Percentiles rank a stretch among this genome's conserved stretches.
phyloP scores from a whole-genome alignment of 2,329 filamentous ascomycete genomes.

The Daldinia eschscholtzii region DNA sequence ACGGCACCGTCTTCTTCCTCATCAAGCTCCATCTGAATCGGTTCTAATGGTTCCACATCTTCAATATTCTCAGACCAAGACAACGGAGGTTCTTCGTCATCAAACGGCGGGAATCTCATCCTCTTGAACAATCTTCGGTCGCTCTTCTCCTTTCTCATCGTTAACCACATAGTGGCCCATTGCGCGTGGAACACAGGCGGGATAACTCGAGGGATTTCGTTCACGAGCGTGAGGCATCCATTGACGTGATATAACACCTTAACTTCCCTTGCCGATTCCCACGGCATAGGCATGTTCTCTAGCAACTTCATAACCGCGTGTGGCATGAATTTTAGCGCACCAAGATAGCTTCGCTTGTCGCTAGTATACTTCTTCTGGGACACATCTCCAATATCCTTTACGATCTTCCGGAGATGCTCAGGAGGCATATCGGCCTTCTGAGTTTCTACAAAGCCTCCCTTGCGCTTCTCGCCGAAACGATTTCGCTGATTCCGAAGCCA shows the following conservation, averaged over 20 bases:
- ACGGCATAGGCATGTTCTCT: slow-evolving; percentile 99
- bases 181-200: slow-evolving; percentile 98
- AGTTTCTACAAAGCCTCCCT: slow-evolving; percentile 95
- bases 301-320: slow-evolving; percentile 96
- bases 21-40: slow-evolving; percentile 98
- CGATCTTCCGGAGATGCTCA: slow-evolving; percentile 97
- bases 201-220: slow-evolving; percentile 95
- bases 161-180: slow-evolving; percentile 99
- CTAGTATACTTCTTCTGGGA: slow-evolving; percentile 99
- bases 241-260: slow-evolving; percentile 99
- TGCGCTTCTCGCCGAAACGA: slow-evolving; percentile 96
- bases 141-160: slow-evolving; percentile 97
- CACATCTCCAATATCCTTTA: slow-evolving; percentile 98
- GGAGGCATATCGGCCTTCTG: slow-evolving; percentile 99
- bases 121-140: slow-evolving; percentile 96
- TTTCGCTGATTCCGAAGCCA: slow-evolving; percentile 93
- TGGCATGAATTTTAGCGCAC: slow-evolving; percentile 98
- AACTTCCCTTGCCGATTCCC: slow-evolving; percentile 95
- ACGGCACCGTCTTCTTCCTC: slow-evolving; percentile 92
- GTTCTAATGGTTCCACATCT: slow-evolving; percentile 96
- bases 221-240: slow-evolving; percentile 94
- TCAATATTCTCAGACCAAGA: slow-evolving; percentile 99
- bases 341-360: slow-evolving; percentile 97
- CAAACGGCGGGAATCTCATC: slow-evolving; percentile 98
- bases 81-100: slow-evolving; percentile 96